Evolutionary conservation across 2,329 filamentous ascomycete genomes (phyloP).

Genomic region (Arthrobotrys iridis): DNA sequence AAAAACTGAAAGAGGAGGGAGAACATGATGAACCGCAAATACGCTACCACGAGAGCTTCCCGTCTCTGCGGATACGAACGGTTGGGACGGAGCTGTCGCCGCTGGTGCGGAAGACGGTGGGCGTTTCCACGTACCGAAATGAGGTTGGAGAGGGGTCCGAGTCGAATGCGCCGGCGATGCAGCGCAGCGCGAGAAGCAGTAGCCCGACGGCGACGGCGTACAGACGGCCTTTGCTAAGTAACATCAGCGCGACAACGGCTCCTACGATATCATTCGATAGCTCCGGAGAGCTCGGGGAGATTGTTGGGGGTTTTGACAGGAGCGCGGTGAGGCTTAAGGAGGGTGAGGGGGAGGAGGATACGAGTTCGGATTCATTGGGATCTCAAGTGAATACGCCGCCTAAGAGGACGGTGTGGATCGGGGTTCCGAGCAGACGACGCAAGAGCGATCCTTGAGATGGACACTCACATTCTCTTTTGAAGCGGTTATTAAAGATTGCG

Average conservation of each 20-base stretch:
- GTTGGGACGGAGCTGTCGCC: no score
- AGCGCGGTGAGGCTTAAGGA: not conserved
- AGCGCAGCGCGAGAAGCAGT: not conserved
- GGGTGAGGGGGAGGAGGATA: constrained; percentile 6
- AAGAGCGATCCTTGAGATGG: not conserved
- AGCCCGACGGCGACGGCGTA: not conserved
- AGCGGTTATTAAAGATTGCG: not conserved
- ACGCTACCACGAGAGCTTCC: not conserved
- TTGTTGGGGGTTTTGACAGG: not conserved
- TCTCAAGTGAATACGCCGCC: not conserved
- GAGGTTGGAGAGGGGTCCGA: no score
- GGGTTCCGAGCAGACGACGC: constrained; percentile 26
- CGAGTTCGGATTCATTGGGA: not conserved
- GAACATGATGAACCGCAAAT: not conserved
- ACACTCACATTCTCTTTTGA: not conserved
- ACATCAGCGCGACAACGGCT: no score
- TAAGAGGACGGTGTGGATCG: constrained; percentile 28
- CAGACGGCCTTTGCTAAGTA: not conserved
- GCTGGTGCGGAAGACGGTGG: no score
- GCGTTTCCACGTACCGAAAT: no score
- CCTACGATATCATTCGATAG: constrained; percentile 1
- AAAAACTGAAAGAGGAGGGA: not conserved
- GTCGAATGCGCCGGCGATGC: no score
- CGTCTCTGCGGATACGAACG: no score
- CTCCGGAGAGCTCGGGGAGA: constrained; percentile 14